Evolutionary conservation across 1,139 yeast genomes (phyloP), one percentile per base, ranked within the genome.

Genomic region (Casaregolazyma lundiana): DNA sequence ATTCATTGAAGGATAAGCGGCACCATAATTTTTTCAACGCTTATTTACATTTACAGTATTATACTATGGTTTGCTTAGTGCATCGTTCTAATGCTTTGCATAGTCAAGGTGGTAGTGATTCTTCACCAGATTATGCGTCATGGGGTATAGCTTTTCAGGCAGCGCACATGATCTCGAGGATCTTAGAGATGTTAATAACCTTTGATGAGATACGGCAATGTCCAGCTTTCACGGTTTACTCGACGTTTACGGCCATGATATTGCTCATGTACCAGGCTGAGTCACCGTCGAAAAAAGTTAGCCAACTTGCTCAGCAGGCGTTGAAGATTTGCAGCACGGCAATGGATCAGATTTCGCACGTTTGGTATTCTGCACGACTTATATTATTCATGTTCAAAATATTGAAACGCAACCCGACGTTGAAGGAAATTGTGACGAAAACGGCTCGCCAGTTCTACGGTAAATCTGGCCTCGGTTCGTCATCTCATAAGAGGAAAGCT

Each of bases 101-200:
- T 51, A 66, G 49, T 6, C 55, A 46, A 24, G 41, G 38, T 13
- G 44, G 43, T 7, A 47, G 48, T 56, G 36, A 56, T 52, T 68
- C 71, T 60, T 75, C 73, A 57, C 78, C 74, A 59, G 77, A 75
- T 48, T 83, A 81, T 62, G 89, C 92, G 1, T 80, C 88, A 6
- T 81, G 92, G 85, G 89, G 92, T 11, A 84, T 86, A 52, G 84
- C 90, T 2, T 85, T 85, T 69, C 90, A 84, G 63, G 88, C 95
- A 0, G 88, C 94, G 1, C 79, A 87, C 59, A 83, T 84, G 84
- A 81, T 85, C 52, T 78, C 85, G 5, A 72, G 80, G 50, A 81
- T 85, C 46, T 70, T 80, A 40, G 83, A 82, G 49, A 79, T 78
- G 50, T 58, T 85, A 52, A 64, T 76, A 32, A 77, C 76, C 40